These are phyloP conservation scores for Paramecium tetraurelia DNA, from an alignment of 73 alveolate species.

Conservation along the genomic window DNA sequence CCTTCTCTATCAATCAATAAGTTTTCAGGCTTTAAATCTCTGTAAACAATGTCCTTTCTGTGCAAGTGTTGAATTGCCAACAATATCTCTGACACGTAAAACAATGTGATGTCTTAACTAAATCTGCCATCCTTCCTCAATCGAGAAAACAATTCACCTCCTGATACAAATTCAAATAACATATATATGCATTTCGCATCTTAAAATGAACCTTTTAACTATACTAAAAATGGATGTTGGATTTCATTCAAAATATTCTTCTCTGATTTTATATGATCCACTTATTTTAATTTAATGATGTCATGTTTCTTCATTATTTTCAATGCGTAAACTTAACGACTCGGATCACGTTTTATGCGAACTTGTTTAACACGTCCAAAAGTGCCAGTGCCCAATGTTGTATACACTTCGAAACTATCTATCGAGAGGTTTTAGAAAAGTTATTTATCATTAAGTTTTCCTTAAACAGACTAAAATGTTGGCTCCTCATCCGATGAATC, in stretches of 20 bases:
- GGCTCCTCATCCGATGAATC: conserved; percentile 46
- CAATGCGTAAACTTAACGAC: conserved; percentile 88
- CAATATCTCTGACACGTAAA: conserved; percentile 71
- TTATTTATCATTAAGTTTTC: conserved; percentile 29
- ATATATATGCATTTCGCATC: conserved; percentile 67
- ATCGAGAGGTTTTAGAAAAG: conserved; percentile 54
- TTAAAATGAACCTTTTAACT: conserved; percentile 66
- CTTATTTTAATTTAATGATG: conserved; percentile 87
- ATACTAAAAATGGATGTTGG: conserved; percentile 66
- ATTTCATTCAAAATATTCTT: conserved; percentile 53
- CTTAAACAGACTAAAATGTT: conserved; percentile 34
- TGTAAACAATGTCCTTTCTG: conserved; percentile 65
- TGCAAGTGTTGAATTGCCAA: conserved; percentile 73
- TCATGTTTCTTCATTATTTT: conserved; percentile 93
- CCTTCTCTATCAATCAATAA: conserved; percentile 76
- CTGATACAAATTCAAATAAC: conserved; percentile 72
- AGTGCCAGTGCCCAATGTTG: conserved; percentile 95
- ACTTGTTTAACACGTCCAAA: conserved; percentile 95
- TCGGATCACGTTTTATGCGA: conserved; percentile 67
- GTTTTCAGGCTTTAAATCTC: conserved; percentile 81
- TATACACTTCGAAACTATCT: conserved; percentile 65
- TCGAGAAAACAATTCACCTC: conserved; percentile 73
- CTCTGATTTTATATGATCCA: conserved; percentile 66
- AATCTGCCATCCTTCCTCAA: conserved; percentile 69
- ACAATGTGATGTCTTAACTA: conserved; percentile 63